phyloP scores from a whole-genome alignment of 192 early-diverging fungal genomes.

The Piromyces sp. region DNA sequence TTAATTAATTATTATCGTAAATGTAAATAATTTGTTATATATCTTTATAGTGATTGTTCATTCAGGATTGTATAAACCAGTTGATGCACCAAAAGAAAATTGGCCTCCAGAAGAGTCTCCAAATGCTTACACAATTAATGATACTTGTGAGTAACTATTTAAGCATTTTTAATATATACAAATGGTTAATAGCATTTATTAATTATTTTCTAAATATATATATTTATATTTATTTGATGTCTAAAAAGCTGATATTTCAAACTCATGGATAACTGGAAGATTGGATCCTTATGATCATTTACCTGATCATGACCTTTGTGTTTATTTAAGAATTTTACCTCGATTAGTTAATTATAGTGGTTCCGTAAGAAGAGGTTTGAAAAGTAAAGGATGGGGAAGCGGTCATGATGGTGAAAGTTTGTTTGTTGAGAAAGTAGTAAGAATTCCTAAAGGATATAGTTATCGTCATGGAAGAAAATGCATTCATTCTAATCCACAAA shows the following conservation, averaged over 20 bases:
- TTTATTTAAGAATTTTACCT: conserved; percentile 52
- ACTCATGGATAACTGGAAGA: not conserved
- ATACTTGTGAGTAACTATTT: not conserved
- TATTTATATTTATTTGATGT: not conserved
- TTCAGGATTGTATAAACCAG: conserved; percentile 32
- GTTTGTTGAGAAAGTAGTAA: conserved; percentile 33
- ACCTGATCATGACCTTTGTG: conserved; percentile 44
- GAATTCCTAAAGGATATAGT: conserved; percentile 10
- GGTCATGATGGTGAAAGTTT: conserved; percentile 61
- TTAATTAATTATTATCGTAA: not conserved
- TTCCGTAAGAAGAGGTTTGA: conserved; percentile 18
- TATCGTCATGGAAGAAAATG: not conserved
- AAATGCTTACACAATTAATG: not conserved
- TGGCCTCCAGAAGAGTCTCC: not conserved
- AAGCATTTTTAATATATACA: no score
- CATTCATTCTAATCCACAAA: not conserved
- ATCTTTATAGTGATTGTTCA: conserved; percentile 32
- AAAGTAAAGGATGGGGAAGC: conserved; percentile 39
- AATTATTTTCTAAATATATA: no score
- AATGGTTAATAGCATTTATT: no score
- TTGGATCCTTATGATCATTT: conserved; percentile 5
- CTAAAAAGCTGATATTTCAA: not conserved
- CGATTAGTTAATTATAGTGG: conserved; percentile 50
- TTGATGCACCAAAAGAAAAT: conserved; percentile 12
- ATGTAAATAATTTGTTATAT: not conserved